Evolutionary conservation across 1,284 basidiomycete genomes (phyloP), one percentile per base, ranked within the genome.

Genomic region (Chalciporus piperatoides): DNA sequence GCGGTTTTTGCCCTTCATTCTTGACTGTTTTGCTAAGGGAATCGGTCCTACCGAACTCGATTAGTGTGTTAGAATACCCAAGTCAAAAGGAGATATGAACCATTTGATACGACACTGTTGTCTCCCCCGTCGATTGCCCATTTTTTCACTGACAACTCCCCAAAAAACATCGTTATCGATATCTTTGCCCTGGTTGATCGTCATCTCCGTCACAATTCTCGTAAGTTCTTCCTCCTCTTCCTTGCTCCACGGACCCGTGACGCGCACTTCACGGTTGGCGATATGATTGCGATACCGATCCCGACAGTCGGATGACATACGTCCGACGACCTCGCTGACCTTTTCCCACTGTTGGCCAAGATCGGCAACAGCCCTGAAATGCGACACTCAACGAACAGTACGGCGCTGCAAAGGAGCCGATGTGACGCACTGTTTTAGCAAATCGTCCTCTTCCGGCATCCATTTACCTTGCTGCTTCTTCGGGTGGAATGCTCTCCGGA

Each of bases 71-170:
- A 41, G 19, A 11, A 44, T 46, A 15, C 33, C 33, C 6, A 12
- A 9, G 28, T 38, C 46, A 37, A 50, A 46, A 30, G 19, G 3
- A 59, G 62, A 30, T 32, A 53, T 23, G 35, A 15, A 86, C 87
- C 89, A 92, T 77, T 92, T 92, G 40, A 86, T 87, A 46, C 90
- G 75, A 69, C 89, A 91, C 64, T 93, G 90, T 56, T 89, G 84
- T 57, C 87, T 74, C 27, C 82, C 82, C 43, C 90, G 77, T 46
- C 67, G 81, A 19, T 81, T 81, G 36, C 82, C 85, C 88, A 92
- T 91, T 44, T 76, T 74, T 41, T 81, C 75, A 55, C 83, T 84
- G 37, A 92, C 85, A 48, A 75, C 75, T 11, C 81, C 79, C 90
- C 90, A 92, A 66, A 90, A 89, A 24, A 91, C 80, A 56, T 91